These are phyloP conservation scores for Paratrypanosoma confusum DNA, from an alignment of 208 protist species.

Conservation along the genomic window DNA sequence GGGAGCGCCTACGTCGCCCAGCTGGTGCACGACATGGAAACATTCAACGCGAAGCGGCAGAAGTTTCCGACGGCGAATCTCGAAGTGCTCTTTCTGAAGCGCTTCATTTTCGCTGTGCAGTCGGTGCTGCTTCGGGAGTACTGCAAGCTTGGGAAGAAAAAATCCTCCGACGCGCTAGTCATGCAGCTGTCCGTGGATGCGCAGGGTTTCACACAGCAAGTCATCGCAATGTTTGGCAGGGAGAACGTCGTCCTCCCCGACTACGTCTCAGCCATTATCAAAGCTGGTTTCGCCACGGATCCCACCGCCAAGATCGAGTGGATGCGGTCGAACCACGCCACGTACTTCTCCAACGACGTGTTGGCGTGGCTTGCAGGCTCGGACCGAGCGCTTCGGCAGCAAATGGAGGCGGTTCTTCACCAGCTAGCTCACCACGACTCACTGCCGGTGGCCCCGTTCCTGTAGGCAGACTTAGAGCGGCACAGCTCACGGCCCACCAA, in stretches of 20 bases:
- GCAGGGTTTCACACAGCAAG: conserved; percentile 70
- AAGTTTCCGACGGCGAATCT: conserved; percentile 53
- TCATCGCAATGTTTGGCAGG: conserved; percentile 32
- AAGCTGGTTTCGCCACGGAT: conserved; percentile 59
- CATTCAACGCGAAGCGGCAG: conserved; percentile 31
- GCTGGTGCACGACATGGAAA: conserved; percentile 31
- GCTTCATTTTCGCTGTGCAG: conserved; percentile 65
- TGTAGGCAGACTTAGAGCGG: too few species aligned
- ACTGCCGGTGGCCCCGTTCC: conserved; percentile 53
- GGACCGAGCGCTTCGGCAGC: conserved; percentile 38
- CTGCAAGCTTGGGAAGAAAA: conserved; percentile 57
- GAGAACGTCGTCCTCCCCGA: conserved; percentile 41
- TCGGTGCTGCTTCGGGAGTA: conserved; percentile 56
- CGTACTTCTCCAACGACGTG: conserved; percentile 49
- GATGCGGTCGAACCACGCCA: conserved; percentile 37
- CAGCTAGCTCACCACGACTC: conserved; percentile 55
- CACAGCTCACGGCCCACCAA: too few species aligned
- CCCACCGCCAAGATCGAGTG: conserved; percentile 37
- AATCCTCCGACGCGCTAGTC: conserved; percentile 49
- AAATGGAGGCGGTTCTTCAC: conserved; percentile 50
- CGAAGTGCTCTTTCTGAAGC: conserved; percentile 48
- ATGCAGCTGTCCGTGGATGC: conserved; percentile 80
- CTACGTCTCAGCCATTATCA: conserved; percentile 50
- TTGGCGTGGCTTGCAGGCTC: conserved; percentile 48
- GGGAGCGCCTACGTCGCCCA: conserved; percentile 49